These are phyloP conservation scores for Medicago truncatula DNA, from an alignment of 306 rosid species.

Conservation along the genomic window MtrunA17r5.0-ANR NC_053045.1:16638501-16639000, in stretches of 20 bases:
- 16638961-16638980: neutral
- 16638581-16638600: constrained; percentile 58
- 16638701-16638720: constrained; percentile 78
- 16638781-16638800: constrained; percentile 91
- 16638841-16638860: constrained; percentile 89
- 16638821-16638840: constrained; percentile 93
- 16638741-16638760: constrained; percentile 81
- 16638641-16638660: constrained; percentile 55
- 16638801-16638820: constrained; percentile 90
- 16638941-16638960: neutral
- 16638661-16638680: constrained; percentile 38
- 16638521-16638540: constrained; percentile 66
- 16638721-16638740: constrained; percentile 93
- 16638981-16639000: neutral
- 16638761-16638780: constrained; percentile 83
- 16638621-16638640: constrained; percentile 81
- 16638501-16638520: constrained; percentile 64
- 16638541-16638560: constrained; percentile 61
- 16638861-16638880: constrained; percentile 90
- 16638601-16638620: constrained; percentile 76
- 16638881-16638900: constrained; percentile 58
- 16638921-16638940: constrained; percentile 74
- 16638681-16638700: constrained; percentile 66
- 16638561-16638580: constrained; percentile 57
- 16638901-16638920: constrained; percentile 75